Evolutionary conservation across 495 filamentous ascomycete species (phyloP).

Genomic region (Delitschia confertaspora): DNA sequence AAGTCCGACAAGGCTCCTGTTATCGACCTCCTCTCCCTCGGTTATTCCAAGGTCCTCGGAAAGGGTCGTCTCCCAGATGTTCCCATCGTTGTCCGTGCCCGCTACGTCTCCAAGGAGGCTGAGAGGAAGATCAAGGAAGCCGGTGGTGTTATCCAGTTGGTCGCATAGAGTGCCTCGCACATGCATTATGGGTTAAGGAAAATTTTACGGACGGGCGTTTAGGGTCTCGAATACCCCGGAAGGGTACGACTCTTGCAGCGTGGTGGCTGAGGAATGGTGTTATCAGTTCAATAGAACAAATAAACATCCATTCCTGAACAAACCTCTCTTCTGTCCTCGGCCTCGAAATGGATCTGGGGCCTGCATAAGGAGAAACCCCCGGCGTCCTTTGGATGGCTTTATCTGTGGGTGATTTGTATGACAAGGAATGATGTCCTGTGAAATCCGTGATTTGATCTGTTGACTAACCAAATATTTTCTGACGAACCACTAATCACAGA

Average conservation of each 20-base stretch:
- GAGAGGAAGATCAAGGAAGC: conserved; percentile 94
- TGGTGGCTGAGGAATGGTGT: conserved; percentile 33
- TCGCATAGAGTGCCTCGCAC: conserved; percentile 68
- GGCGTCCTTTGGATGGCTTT: too few species aligned
- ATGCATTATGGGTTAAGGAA: neutral
- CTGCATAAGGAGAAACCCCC: too few species aligned
- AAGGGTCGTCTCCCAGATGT: conserved; percentile 83
- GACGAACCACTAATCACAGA: too few species aligned
- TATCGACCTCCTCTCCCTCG: conserved; percentile 82
- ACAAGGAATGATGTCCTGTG: too few species aligned
- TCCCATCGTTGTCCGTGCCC: conserved; percentile 77
- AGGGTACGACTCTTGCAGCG: conserved; percentile 27
- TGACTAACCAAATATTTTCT: too few species aligned
- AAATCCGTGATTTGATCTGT: too few species aligned
- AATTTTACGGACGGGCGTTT: conserved; percentile 10
- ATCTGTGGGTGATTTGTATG: too few species aligned
- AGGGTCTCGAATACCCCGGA: conserved; percentile 10
- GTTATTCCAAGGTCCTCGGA: conserved; percentile 88
- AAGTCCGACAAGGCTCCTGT: conserved; percentile 78
- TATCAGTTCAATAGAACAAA: conserved; percentile 19
- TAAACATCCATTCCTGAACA: conserved; percentile 31
- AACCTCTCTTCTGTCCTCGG: too few species aligned
- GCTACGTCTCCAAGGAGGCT: conserved; percentile 79
- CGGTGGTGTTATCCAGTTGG: conserved; percentile 83
- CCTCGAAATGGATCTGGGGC: too few species aligned